Evolutionary conservation across 768 basidiomycete species (phyloP), one percentile per base, ranked within the genome.

Genomic region (Lyophyllum semitale): DNA sequence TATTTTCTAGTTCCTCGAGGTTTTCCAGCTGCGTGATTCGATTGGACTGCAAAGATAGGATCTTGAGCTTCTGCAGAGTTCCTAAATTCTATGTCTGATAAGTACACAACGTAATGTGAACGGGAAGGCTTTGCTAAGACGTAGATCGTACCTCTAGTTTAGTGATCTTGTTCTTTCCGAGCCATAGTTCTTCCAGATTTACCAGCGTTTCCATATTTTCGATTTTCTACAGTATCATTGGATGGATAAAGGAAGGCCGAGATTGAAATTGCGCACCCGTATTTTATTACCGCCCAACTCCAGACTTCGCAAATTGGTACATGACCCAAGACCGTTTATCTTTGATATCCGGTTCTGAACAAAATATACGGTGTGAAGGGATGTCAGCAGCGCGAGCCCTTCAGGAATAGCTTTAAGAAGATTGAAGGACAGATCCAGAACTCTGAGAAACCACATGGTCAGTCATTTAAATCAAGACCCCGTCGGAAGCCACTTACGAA

Each of bases 161-260:
- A 6, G 86, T 68, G 54, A 99, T 93, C 75, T 98, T 99, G 69
- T 99, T 99, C 80, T 99, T 99, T 8, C 97, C 97, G 2, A 98
- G 73, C 94, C 96, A 98, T 2, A 99, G 76, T 63, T 98, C 95
- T 61, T 95, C 92, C 9, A 99, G 75, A 60, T 89, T 91, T 1
- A 87, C 82, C 35, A 97, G 74, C 1, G 82, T 77, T 11, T 92
- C 91, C 3, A 98, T 71, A 37, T 88, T 88, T 68, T 98, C 93
- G 54, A 99, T 96, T 75, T 79, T 83, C 95, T 97, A 54, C 52
- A 53, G 2, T 22, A 37, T 55, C 9, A 49, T 18, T n/a, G 27
- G 26, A 12, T 4, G 44, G 18, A 30, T 27, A 1, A 8, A 18
- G 4, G 12, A 22, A 45, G 22, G 8, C 32, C 7, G 13, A 35